Base-by-base conservation (phyloP, 805 yeast species). In the Nematodospora valgi region DNA sequence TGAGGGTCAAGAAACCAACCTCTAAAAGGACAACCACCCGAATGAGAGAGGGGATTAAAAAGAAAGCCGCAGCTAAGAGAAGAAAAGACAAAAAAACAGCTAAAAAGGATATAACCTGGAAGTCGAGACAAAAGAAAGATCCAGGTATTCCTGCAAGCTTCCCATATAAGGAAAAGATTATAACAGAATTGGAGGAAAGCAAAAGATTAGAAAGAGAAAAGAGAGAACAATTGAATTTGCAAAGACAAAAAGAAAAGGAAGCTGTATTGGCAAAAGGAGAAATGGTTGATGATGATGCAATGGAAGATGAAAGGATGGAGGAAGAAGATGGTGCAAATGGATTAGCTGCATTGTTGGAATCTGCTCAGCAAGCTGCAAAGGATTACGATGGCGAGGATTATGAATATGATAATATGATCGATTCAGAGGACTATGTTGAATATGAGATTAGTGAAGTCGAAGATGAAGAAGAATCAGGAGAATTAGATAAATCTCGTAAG, bases 81-180 rank as follows among this genome's bases (percentile, higher is more conserved):
- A 80, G 94, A 62, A 93, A 93, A 57, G 83, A 85, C 58, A 76
- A 72, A 50, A 93, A 93, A 65, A 46, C 58, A 17, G 75, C 95
- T 13, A 93, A 93, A 73, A 88, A 78, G 56, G 97, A 91, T 59
- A 78, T 78, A 4, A 93, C 98, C 11, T 93, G 98, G 98, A 87
- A 77, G 58, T 85, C 96, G 12, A 79, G 80, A 52, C 63, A 65
- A 38, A 78, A 77, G 52, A 91, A 86, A 63, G 97, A 89, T 58
- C 89, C 91, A 8, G 98, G 98, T 46, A 91, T 93, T 49, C 98
- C 98, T 38, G 70, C 95, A 34, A 80, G 82, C 50, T 93, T 88
- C 74, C 98, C 98, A 22, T 93, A 88, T 68, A 93, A 91, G 60
- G 94, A 85, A 45, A 75, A 76, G 59, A 78, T 93, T 39, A 66